A percentile compares a stretch with the other conserved stretches of the same genome.
phyloP scores from a whole-genome alignment of 108 stramenopile genomes.

The Stephanodiscus minutulus region DNA sequence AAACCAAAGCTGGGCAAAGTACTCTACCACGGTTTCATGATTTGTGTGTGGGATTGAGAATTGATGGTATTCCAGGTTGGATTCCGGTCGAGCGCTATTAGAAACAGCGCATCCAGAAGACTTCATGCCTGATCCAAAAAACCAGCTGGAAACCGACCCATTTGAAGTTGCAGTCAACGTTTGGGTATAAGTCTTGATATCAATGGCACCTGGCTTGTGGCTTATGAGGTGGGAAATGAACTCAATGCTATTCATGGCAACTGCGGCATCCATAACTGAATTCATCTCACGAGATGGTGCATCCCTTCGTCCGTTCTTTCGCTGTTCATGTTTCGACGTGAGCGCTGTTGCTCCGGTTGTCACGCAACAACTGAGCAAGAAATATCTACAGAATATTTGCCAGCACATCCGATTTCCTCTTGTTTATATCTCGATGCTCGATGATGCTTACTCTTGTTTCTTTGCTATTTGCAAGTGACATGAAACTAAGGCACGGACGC shows the following conservation, averaged over 20 bases:
- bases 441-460: no score
- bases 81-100: not conserved
- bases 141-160: not conserved
- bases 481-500: no score
- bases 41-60: constrained; percentile 1
- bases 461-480: no score
- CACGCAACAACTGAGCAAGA: no score
- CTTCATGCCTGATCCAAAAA: not conserved
- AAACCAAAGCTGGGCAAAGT: constrained; percentile 35
- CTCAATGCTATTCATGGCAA: constrained; percentile 36
- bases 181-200: constrained; percentile 37
- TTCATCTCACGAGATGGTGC: not conserved
- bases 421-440: no score
- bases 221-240: constrained; percentile 28
- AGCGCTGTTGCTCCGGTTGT: not conserved
- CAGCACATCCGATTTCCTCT: no score
- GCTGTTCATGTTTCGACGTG: not conserved
- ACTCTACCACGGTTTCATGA: constrained; percentile 40
- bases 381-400: no score
- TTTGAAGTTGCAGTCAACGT: not conserved
- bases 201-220: constrained; percentile 18
- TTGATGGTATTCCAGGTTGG: not conserved
- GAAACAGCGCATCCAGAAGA: not conserved
- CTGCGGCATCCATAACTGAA: constrained; percentile 36
- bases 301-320: not conserved